Percentiles rank a stretch among this genome's conserved stretches.
These are phyloP conservation scores for Fennellomyces sp. DNA, from an alignment of 371 early-diverging fungal genomes.

Conservation along the genomic window DNA sequence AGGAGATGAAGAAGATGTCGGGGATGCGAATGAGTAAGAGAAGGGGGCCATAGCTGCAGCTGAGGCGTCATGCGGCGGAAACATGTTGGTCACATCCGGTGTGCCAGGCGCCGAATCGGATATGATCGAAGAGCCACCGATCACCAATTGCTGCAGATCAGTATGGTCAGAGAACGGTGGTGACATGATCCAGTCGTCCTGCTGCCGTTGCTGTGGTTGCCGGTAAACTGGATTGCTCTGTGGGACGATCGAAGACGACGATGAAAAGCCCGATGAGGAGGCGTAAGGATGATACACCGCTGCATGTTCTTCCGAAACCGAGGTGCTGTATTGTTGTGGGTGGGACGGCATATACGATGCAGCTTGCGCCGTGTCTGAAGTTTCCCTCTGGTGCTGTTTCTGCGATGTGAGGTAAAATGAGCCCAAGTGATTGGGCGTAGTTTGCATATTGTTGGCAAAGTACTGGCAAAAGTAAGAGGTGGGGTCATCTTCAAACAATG, in stretches of 20 bases:
- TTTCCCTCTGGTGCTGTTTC: conserved; percentile 3
- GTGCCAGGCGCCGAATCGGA: conserved; percentile 19
- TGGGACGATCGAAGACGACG: neutral
- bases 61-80: conserved; percentile 17
- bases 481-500: conserved; percentile 71
- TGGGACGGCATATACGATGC: conserved; percentile 4
- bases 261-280: neutral
- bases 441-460: conserved; percentile 2
- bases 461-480: conserved; percentile 31
- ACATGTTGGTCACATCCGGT: conserved; percentile 13
- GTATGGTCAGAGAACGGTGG: conserved; percentile 9
- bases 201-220: neutral
- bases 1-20: neutral
- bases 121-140: conserved; percentile 13
- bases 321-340: conserved; percentile 7
- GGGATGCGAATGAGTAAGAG: conserved; percentile 4
- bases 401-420: conserved; percentile 14
- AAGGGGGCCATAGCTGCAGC: neutral
- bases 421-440: neutral
- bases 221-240: neutral
- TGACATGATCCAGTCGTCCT: conserved; percentile 9
- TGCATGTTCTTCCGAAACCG: conserved; percentile 2
- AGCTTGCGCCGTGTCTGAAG: neutral
- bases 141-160: conserved; percentile 8
- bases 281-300: neutral